Base-by-base conservation (phyloP, 2,329 filamentous ascomycete genomes). In the Phoma sp. region DNA sequence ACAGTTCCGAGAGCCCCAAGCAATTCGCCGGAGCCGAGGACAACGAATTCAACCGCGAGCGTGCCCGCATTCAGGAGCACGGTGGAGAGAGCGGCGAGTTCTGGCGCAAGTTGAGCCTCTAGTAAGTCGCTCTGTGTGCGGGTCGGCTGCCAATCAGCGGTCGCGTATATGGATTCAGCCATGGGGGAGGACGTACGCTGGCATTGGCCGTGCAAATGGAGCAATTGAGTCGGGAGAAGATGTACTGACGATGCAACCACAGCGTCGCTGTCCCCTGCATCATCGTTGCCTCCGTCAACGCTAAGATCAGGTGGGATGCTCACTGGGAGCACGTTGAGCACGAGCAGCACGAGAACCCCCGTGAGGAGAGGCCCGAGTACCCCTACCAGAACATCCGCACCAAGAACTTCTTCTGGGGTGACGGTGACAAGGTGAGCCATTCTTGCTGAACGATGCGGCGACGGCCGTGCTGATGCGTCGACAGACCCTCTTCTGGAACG, bases 251-350 rank as follows among this genome's bases (percentile, higher is more conserved):
- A 50, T 42, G n/a, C n/a, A 32, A 3, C 14, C 25, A 41, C 74
- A 96, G 93, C 78, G 88, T 83, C 72, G 86, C 90, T 64, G 80
- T 89, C 63, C 93, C 93, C 52, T 82, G 79, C 75, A 81, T 98
- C 54, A 79, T 88, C 65, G 80, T 92, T 64, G 87, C 89, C 57
- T 76, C 79, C 65, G 81, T 87, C 79, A 99, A 99, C 78, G 93
- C 93, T 70, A 96, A 89, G 77, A 87, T 88, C 74, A 87, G 96
- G 61, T 99, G 92, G 91, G 87, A 86, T 71, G 91, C 96, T 82
- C 95, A 99, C 80, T 98, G 93, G 93, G 90, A 96, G 80, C 95
- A 99, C 84, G 91, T 89, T 86, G 80, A 78, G 47, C 93, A 98
- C 81, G 80, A 90, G 78, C 51, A 59, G 47, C 52, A 55, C 52